These are phyloP conservation scores for Maudiozyma serrabonitensis DNA, from an alignment of 805 yeast species.

Conservation along the genomic window DNA sequence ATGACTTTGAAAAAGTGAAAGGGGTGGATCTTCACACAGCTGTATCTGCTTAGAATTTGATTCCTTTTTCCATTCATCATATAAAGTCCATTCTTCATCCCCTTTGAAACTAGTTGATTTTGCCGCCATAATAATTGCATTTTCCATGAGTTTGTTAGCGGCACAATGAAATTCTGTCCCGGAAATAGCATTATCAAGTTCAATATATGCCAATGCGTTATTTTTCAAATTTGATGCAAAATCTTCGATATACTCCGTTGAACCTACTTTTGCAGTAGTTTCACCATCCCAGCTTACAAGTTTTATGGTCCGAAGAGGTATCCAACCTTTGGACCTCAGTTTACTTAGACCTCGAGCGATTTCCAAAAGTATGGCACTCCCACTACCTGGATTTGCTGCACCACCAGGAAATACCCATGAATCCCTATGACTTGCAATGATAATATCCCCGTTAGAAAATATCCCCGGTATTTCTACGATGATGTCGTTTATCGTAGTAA, in stretches of 20 bases:
- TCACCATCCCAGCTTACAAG: constrained; percentile 80
- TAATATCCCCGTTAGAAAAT: constrained; percentile 40
- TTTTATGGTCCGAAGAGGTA: constrained; percentile 59
- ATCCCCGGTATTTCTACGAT: constrained; percentile 49
- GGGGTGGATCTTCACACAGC: constrained; percentile 46
- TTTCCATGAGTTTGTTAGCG: constrained; percentile 49
- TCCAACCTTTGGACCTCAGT: constrained; percentile 48
- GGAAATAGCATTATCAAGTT: constrained; percentile 39
- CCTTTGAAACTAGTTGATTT: constrained; percentile 36
- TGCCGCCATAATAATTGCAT: constrained; percentile 37
- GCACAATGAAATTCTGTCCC: constrained; percentile 41
- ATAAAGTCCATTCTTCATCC: constrained; percentile 32
- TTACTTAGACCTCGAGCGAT: constrained; percentile 41
- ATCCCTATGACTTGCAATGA: constrained; percentile 50
- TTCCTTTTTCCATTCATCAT: constrained; percentile 37
- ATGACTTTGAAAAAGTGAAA: constrained; percentile 52
- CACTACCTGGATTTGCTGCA: constrained; percentile 42
- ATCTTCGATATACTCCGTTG: constrained; percentile 70
- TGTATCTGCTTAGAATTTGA: constrained; percentile 32
- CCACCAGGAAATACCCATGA: constrained; percentile 38
- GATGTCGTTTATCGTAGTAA: constrained; percentile 40
- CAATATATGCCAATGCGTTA: constrained; percentile 47
- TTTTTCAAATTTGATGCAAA: constrained; percentile 36
- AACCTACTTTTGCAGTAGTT: constrained; percentile 62
- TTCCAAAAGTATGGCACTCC: constrained; percentile 42